A percentile compares a stretch with the other conserved stretches of the same genome.
Conservation (phyloP, 2,329 filamentous ascomycete species). For the Ascochyta pisi region DNA sequence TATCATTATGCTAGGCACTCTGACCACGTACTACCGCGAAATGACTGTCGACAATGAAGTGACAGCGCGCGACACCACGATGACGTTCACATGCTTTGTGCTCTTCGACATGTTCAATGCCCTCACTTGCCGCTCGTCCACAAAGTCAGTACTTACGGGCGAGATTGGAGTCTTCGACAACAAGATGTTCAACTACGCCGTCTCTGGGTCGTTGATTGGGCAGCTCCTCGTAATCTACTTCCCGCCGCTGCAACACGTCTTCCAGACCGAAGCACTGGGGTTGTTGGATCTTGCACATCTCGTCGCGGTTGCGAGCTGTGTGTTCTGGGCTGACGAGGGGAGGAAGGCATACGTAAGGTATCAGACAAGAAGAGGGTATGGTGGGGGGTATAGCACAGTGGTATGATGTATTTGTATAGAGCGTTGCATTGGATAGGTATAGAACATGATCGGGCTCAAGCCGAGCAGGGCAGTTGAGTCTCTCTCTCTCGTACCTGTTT, state of each 20-base stretch:
- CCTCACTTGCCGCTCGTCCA: slow-evolving; percentile 87
- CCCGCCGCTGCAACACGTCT: slow-evolving; percentile 89
- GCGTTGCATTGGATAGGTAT: slow-evolving; percentile 10
- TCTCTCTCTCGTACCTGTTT: not conserved
- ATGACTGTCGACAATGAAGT: slow-evolving; percentile 85
- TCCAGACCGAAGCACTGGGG: slow-evolving; percentile 89
- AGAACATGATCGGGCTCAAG: slow-evolving; percentile 4
- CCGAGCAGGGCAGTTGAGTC: slow-evolving; percentile 1
- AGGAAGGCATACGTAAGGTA: slow-evolving; percentile 72
- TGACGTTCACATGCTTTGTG: slow-evolving; percentile 99
- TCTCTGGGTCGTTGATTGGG: slow-evolving; percentile 81
- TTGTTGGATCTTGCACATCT: slow-evolving; percentile 77
- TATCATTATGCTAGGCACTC: slow-evolving; percentile 91
- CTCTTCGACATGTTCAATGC: slow-evolving; percentile 99
- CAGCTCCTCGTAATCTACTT: slow-evolving; percentile 94
- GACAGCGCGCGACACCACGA: slow-evolving; percentile 93
- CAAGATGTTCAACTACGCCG: slow-evolving; percentile 95
- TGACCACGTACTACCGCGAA: slow-evolving; percentile 88
- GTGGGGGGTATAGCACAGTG: slow-evolving; percentile 49
- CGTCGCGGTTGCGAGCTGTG: slow-evolving; percentile 78
- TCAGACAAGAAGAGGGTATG: slow-evolving; percentile 41
- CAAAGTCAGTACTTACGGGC: slow-evolving; percentile 85
- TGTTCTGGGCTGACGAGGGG: slow-evolving; percentile 94
- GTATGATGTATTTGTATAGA: slow-evolving; percentile 36
- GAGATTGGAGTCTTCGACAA: slow-evolving; percentile 86